phyloP scores from a whole-genome alignment of 129 eudicot genomes.

The Ambrosia trifida region DNA sequence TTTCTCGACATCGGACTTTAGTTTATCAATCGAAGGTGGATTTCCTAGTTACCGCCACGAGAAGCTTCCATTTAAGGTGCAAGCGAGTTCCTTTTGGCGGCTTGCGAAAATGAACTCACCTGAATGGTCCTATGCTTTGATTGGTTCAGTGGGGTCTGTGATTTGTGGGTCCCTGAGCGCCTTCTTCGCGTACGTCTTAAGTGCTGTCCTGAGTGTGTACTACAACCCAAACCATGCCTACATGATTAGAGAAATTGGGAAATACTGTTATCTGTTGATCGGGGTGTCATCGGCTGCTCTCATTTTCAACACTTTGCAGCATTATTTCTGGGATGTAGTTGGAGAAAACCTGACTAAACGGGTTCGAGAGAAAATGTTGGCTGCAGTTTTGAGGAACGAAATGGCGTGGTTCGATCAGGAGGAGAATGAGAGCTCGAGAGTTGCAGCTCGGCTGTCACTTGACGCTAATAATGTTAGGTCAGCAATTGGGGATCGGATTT shows the following conservation, averaged over 20 bases:
- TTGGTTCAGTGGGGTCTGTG: conserved; percentile 86
- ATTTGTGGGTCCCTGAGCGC: conserved; percentile 90
- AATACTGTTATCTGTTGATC: conserved; percentile 75
- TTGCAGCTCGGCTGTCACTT: conserved; percentile 81
- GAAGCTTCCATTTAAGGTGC: conserved; percentile 75
- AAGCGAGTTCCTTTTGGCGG: conserved; percentile 83
- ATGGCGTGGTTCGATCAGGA: conserved; percentile 98
- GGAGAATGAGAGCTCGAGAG: conserved; percentile 88
- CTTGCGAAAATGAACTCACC: conserved; percentile 93
- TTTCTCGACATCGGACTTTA: conserved; percentile 87
- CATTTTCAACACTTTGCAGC: conserved; percentile 81
- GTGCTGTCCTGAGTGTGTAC: conserved; percentile 91
- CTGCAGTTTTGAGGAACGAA: conserved; percentile 76
- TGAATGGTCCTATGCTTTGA: conserved; percentile 81
- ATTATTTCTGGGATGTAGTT: conserved; percentile 90
- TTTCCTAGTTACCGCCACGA: conserved; percentile 74
- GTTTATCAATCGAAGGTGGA: conserved; percentile 67
- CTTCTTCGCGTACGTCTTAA: conserved; percentile 82
- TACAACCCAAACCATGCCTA: conserved; percentile 74
- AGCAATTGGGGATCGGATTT: conserved; percentile 86
- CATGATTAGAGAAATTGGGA: conserved; percentile 69
- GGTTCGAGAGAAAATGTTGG: conserved; percentile 85
- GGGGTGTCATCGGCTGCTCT: conserved; percentile 89
- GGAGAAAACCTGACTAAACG: conserved; percentile 89
- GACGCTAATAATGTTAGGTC: conserved; percentile 91